Evolutionary conservation across 78 protist genomes (phyloP).

Genomic region (Dictyostelium firmibasis): DNA sequence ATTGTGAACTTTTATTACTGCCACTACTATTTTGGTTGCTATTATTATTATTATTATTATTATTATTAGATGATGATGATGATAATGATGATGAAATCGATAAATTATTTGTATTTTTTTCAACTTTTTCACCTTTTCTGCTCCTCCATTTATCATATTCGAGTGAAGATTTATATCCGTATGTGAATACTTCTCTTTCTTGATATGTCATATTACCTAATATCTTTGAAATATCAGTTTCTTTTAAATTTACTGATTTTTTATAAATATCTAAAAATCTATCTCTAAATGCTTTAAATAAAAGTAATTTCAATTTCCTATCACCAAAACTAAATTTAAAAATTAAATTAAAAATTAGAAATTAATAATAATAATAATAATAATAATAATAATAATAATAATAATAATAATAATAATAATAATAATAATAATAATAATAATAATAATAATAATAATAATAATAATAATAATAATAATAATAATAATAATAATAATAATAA

Average conservation of each 20-base stretch:
- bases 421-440: too few species aligned
- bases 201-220: not conserved
- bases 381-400: too few species aligned
- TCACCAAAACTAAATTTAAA: slow-evolving; percentile 34
- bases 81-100: not conserved
- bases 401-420: too few species aligned
- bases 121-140: slow-evolving; percentile 37
- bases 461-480: too few species aligned
- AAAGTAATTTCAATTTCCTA: not conserved
- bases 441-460: too few species aligned
- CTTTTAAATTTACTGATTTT: slow-evolving; percentile 45
- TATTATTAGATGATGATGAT: not conserved
- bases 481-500: too few species aligned
- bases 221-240: slow-evolving; percentile 38
- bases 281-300: slow-evolving; percentile 40
- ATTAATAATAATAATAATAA: too few species aligned
- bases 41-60: not conserved
- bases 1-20: not conserved
- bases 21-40: too few species aligned
- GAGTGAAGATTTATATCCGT: slow-evolving; percentile 38
- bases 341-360: too few species aligned
- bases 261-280: slow-evolving; percentile 24
- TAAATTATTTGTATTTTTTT: not conserved
- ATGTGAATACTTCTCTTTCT: slow-evolving; percentile 25
- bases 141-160: slow-evolving; percentile 65